Evolutionary conservation across 805 yeast species (phyloP).

Genomic region (Kluyveromyces siamensis): DNA sequence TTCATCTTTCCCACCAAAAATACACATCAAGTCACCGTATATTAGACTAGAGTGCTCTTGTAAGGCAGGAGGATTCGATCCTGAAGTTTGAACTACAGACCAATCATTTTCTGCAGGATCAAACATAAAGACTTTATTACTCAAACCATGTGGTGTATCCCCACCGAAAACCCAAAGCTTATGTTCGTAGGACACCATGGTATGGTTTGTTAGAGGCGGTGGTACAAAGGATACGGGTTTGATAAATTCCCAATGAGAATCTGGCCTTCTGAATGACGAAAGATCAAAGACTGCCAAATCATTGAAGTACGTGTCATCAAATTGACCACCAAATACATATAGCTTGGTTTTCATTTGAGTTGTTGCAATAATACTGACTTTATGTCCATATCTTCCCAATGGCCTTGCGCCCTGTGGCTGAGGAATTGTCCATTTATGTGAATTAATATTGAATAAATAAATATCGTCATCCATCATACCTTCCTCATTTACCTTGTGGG

Average conservation of each 20-base stretch:
- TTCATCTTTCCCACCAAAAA: slow-evolving; percentile 82
- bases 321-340: slow-evolving; percentile 91
- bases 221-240: slow-evolving; percentile 40
- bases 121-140: slow-evolving; percentile 71
- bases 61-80: slow-evolving; percentile 61
- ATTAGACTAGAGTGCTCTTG: slow-evolving; percentile 87
- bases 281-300: slow-evolving; percentile 84
- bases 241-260: slow-evolving; percentile 75
- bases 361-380: slow-evolving; percentile 65
- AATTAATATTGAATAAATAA: slow-evolving; percentile 74
- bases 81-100: slow-evolving; percentile 56
- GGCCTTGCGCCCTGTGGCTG: slow-evolving; percentile 71
- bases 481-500: slow-evolving; percentile 66
- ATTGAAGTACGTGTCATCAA: slow-evolving; percentile 71
- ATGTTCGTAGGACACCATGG: slow-evolving; percentile 73
- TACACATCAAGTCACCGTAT: slow-evolving; percentile 67
- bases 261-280: slow-evolving; percentile 73
- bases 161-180: slow-evolving; percentile 90
- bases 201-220: slow-evolving; percentile 85
- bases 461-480: slow-evolving; percentile 83
- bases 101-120: slow-evolving; percentile 64
- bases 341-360: slow-evolving; percentile 50
- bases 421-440: slow-evolving; percentile 73
- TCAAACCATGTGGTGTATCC: slow-evolving; percentile 61
- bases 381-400: slow-evolving; percentile 89